phyloP scores from a whole-genome alignment of 2,329 filamentous ascomycete genomes.

The Pseudogymnoascus sp. region DNA sequence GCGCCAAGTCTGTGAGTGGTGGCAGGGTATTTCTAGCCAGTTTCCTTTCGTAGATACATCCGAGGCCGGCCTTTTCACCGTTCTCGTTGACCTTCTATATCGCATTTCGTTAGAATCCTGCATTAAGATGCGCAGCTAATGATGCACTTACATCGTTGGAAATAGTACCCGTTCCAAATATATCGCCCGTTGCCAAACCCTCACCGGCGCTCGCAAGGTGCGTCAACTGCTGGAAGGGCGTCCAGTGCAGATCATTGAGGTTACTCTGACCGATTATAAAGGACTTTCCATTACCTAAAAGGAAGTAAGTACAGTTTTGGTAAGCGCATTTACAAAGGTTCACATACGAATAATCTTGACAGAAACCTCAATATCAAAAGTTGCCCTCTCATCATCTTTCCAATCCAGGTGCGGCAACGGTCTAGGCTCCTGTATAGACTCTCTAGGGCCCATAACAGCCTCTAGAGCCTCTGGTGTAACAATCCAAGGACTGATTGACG shows the following conservation, averaged over 20 bases:
- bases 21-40: background rate
- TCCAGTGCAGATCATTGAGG: conserved; percentile 31
- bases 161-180: conserved; percentile 34
- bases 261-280: conserved; percentile 25
- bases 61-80: background rate
- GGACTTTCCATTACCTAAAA: conserved; percentile 33
- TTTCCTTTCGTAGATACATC: conserved; percentile 11
- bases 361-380: conserved; percentile 55
- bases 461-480: conserved; percentile 48
- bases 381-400: conserved; percentile 46
- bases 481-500: conserved; percentile 52
- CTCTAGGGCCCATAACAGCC: conserved; percentile 42
- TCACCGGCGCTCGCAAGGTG: conserved; percentile 29
- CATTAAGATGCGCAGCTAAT: background rate
- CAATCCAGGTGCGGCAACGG: conserved; percentile 16
- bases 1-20: conserved; percentile 2
- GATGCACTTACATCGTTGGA: background rate
- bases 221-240: conserved; percentile 29
- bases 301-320: background rate
- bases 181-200: conserved; percentile 30
- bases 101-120: background rate
- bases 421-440: conserved; percentile 48
- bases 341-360: conserved; percentile 45
- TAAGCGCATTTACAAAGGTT: background rate
- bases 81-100: background rate